Evolutionary conservation across 1,284 basidiomycete genomes (phyloP).

Genomic region (Dichomitus squalens): DNA sequence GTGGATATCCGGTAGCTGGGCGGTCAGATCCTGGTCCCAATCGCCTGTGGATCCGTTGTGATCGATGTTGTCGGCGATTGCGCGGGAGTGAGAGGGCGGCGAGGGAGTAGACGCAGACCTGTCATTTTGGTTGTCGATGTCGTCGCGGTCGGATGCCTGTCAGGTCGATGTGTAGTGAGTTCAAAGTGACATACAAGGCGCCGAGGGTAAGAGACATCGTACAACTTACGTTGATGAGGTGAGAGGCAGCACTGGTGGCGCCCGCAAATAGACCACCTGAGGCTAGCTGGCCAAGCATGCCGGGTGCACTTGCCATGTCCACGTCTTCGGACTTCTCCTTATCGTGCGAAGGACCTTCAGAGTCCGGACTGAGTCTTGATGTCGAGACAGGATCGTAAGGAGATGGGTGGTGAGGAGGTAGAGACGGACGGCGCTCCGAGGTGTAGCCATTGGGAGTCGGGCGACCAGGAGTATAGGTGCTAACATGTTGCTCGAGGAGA

Average conservation of each 20-base stretch:
- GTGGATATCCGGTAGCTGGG: constrained; percentile 61
- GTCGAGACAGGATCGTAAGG: constrained; percentile 5
- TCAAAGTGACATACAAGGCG: constrained; percentile 7
- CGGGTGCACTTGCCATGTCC: constrained; percentile 45
- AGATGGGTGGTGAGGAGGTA: constrained; percentile 4
- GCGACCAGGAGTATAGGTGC: constrained; percentile 35
- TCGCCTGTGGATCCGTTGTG: constrained; percentile 24
- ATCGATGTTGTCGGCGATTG: constrained; percentile 30
- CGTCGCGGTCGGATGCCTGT: constrained; percentile 37
- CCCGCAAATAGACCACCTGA: constrained; percentile 73
- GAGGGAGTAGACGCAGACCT: constrained; percentile 6
- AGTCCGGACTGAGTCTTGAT: constrained; percentile 15
- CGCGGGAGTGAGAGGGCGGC: constrained; percentile 16
- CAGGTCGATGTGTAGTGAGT: not conserved
- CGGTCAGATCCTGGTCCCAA: constrained; percentile 70
- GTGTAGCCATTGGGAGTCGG: constrained; percentile 7
- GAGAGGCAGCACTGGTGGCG: constrained; percentile 68
- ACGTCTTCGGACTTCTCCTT: constrained; percentile 36
- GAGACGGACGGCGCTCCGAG: constrained; percentile 11
- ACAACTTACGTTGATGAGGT: constrained; percentile 58
- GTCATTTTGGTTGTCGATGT: constrained; percentile 41
- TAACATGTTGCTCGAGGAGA: constrained; percentile 69
- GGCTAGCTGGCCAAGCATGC: constrained; percentile 63
- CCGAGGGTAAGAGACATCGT: constrained; percentile 1
- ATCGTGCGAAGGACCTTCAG: constrained; percentile 29